These are phyloP conservation scores for Colletotrichum sidae DNA, from an alignment of 2,329 filamentous ascomycete genomes.

Conservation along the genomic window DNA sequence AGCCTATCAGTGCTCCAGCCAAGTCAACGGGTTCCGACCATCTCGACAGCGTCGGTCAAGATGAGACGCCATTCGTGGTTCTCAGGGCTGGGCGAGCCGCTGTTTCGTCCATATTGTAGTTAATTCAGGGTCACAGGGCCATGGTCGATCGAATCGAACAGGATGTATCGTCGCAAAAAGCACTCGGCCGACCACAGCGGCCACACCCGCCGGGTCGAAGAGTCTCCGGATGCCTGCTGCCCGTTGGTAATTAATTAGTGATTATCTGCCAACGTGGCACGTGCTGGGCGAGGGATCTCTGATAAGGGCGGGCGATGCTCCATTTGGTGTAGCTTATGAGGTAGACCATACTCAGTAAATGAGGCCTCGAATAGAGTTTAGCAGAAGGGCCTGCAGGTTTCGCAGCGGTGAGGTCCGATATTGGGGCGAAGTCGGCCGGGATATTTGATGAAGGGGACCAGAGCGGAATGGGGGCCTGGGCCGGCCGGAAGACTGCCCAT, in stretches of 20 bases:
- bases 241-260: background rate
- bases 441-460: conserved; percentile 32
- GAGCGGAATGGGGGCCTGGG: conserved; percentile 24
- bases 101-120: too few relatives aligned
- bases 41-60: too few relatives aligned
- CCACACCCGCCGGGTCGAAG: background rate
- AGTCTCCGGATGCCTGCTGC: background rate
- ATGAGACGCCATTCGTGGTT: too few relatives aligned
- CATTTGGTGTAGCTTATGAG: background rate
- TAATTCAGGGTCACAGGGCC: too few relatives aligned
- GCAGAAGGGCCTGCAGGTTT: conserved; percentile 3
- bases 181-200: background rate
- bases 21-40: too few relatives aligned
- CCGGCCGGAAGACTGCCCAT: conserved; percentile 22
- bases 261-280: conserved; percentile 3
- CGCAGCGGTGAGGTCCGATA: conserved; percentile 18
- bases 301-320: background rate
- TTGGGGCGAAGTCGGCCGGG: conserved; percentile 21
- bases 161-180: background rate
- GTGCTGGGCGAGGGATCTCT: background rate
- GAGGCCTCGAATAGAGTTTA: conserved; percentile 20
- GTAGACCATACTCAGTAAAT: conserved; percentile 4
- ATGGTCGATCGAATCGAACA: background rate
- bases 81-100: too few relatives aligned
- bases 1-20: too few relatives aligned